phyloP scores from a whole-genome alignment of 345 rosid species.

The Camelina laxa region DNA sequence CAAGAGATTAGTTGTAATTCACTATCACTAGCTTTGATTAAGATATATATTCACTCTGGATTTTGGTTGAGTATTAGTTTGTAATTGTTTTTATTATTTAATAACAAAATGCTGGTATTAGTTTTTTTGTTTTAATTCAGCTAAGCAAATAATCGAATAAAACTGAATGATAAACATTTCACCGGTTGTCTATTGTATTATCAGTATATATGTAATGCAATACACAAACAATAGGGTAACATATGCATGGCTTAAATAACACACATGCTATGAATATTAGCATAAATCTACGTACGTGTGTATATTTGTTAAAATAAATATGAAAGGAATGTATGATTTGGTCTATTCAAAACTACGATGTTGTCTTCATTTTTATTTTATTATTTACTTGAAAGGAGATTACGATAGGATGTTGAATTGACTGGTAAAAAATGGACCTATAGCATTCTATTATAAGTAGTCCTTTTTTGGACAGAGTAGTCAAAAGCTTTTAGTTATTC shows the following conservation, averaged over 20 bases:
- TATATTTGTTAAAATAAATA: neutral
- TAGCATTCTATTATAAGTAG: neutral
- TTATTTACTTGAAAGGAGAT: neutral
- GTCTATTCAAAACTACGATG: neutral
- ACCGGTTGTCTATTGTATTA: neutral
- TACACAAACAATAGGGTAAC: neutral
- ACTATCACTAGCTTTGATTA: no score
- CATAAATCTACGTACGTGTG: neutral
- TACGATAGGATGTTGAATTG: neutral
- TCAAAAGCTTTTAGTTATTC: neutral
- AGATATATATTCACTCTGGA: no score
- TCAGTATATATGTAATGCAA: neutral
- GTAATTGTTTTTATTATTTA: no score
- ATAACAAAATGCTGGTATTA: no score
- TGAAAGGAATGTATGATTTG: neutral
- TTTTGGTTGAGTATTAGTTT: no score
- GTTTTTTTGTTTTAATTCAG: neutral
- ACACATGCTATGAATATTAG: neutral
- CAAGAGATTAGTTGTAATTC: neutral
- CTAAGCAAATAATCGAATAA: neutral
- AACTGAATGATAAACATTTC: neutral
- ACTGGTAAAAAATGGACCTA: neutral
- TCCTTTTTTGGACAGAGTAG: neutral
- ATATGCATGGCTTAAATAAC: no score
- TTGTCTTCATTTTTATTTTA: no score